Conservation (phyloP, 352 stramenopile genomes). For the Phytopythium aichiense region DNA sequence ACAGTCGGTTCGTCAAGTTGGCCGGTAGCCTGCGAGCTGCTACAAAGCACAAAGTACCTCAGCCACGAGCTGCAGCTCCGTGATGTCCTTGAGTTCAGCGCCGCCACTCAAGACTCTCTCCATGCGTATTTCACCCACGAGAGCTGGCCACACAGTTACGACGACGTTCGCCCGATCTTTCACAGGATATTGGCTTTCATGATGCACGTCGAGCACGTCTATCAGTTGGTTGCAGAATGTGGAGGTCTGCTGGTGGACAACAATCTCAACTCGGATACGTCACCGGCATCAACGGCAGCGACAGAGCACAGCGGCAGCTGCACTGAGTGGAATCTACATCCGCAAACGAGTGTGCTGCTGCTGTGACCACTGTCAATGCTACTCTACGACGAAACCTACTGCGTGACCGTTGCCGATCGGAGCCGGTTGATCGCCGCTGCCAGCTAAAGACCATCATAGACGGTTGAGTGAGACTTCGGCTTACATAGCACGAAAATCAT, state of each 20-base stretch:
- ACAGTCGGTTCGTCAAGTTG: conserved; percentile 62
- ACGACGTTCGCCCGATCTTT: conserved; percentile 22
- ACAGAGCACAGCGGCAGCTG: not conserved
- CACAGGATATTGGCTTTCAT: conserved; percentile 32
- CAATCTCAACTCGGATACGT: not conserved
- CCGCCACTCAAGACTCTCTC: conserved; percentile 16
- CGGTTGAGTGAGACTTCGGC: not conserved
- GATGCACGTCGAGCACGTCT: conserved; percentile 31
- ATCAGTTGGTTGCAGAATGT: conserved; percentile 17
- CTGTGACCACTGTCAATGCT: not conserved
- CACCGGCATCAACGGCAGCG: not conserved
- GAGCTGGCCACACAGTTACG: conserved; percentile 27
- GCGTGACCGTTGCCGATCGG: conserved; percentile 61
- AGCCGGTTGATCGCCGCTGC: conserved; percentile 87
- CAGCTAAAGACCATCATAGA: conserved; percentile 34
- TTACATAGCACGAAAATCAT: not conserved
- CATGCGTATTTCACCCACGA: conserved; percentile 31
- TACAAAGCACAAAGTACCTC: conserved; percentile 26
- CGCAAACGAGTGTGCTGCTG: conserved; percentile 3
- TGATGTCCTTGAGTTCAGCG: conserved; percentile 6
- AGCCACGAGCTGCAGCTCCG: conserved; percentile 15
- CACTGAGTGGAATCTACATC: not conserved
- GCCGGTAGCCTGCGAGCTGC: conserved; percentile 33
- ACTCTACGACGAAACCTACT: conserved; percentile 24
- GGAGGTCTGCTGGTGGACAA: conserved; percentile 18